Percentiles rank a stretch among this genome's conserved stretches.
Conservation (phyloP, 2,329 filamentous ascomycete species). For the Scorias spongiosa region DNA sequence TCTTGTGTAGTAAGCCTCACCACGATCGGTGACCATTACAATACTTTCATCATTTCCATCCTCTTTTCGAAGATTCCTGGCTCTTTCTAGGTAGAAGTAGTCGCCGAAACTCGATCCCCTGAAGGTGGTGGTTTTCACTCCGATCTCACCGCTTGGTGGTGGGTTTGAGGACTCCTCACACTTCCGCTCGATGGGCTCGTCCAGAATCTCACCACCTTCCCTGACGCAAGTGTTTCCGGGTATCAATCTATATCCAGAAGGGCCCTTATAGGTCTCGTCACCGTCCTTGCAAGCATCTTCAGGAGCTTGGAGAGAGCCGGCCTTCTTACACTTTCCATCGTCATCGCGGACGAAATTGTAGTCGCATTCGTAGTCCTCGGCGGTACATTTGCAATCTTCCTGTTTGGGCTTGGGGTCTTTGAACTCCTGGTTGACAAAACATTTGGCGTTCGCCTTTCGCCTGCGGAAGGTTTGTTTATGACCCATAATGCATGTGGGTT, state of each 20-base stretch:
- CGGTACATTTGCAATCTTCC: slow-evolving; percentile 65
- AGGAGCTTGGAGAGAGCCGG: slow-evolving; percentile 48
- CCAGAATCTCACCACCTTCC: slow-evolving; percentile 25
- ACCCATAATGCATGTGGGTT: slow-evolving; percentile 86
- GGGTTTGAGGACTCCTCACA: slow-evolving; percentile 49
- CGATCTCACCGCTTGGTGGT: slow-evolving; percentile 52
- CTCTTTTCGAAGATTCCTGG: slow-evolving; percentile 25
- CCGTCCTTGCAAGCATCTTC: slow-evolving; percentile 58
- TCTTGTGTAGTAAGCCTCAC: slow-evolving; percentile 56
- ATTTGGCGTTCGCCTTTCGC: slow-evolving; percentile 75
- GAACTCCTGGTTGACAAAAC: slow-evolving; percentile 78
- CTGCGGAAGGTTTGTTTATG: slow-evolving; percentile 78
- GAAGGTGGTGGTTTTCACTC: slow-evolving; percentile 45
- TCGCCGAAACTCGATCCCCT: slow-evolving; percentile 39
- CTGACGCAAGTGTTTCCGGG: slow-evolving; percentile 42
- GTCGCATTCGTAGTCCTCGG: slow-evolving; percentile 87
- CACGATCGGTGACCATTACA: slow-evolving; percentile 42
- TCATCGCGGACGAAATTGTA: slow-evolving; percentile 66
- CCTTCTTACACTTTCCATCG: slow-evolving; percentile 51
- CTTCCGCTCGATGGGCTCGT: slow-evolving; percentile 48
- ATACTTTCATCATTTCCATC: slow-evolving; percentile 57
- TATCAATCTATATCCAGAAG: slow-evolving; percentile 83
- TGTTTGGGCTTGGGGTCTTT: slow-evolving; percentile 57
- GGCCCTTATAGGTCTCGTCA: slow-evolving; percentile 63
- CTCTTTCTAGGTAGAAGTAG: slow-evolving; percentile 66